Evolutionary conservation across 768 basidiomycete species (phyloP).

Genomic region (Melanogaster broomeanus): DNA sequence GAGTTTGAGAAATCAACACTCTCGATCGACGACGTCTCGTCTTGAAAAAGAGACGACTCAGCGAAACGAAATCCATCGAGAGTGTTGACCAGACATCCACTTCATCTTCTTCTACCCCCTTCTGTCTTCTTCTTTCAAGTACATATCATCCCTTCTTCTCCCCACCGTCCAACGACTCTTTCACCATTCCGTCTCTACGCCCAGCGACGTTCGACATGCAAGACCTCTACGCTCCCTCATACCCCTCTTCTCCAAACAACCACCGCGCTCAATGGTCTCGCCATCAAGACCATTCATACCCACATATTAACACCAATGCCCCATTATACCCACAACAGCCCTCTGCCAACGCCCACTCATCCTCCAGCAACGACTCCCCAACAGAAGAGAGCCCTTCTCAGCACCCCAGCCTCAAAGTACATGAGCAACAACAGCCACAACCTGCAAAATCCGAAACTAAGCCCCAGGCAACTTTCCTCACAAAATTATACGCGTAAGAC

Average conservation of each 20-base stretch:
- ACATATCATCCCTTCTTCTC: conserved; percentile 28
- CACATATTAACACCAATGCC: conserved; percentile 36
- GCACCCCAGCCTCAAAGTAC: conserved; percentile 29
- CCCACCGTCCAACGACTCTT: conserved; percentile 28
- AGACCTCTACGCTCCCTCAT: conserved; percentile 48
- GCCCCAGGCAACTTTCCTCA: conserved; percentile 93
- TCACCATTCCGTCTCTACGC: conserved; percentile 42
- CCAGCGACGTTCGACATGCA: conserved; percentile 45
- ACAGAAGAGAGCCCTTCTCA: conserved; percentile 50
- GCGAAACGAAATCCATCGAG: neutral
- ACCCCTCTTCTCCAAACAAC: conserved; percentile 24
- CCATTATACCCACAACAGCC: conserved; percentile 33
- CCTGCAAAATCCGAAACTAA: conserved; percentile 74
- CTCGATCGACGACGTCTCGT: conserved; percentile 32
- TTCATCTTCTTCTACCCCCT: conserved; percentile 24
- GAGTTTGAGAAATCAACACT: conserved; percentile 7
- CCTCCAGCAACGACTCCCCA: conserved; percentile 43
- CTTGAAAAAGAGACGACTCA: conserved; percentile 12
- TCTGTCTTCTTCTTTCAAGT: conserved; percentile 33
- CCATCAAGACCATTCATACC: conserved; percentile 35
- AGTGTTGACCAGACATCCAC: conserved; percentile 26
- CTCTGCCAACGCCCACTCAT: conserved; percentile 40
- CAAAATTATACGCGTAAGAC: conserved; percentile 92
- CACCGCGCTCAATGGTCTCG: conserved; percentile 45
- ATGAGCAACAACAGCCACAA: conserved; percentile 46